Conservation (phyloP, 768 basidiomycete genomes). For the Sarcomyxa edulis region DNA sequence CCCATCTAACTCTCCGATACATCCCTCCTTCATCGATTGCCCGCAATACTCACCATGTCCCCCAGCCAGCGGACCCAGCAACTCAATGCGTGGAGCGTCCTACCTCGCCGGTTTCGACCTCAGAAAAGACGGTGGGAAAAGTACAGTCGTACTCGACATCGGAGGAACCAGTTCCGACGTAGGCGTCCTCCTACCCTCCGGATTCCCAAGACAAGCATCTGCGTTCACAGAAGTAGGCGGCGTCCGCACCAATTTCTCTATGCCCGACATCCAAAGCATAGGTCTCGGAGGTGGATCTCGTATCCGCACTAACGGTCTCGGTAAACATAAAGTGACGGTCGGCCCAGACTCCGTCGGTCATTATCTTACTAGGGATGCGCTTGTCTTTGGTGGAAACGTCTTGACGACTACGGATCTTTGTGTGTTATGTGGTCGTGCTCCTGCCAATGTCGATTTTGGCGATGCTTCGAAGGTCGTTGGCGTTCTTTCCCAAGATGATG, state of each 20-base stretch:
- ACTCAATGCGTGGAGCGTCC: constrained; percentile 66
- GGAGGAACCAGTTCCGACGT: constrained; percentile 67
- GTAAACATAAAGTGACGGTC: constrained; percentile 42
- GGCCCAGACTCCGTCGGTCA: constrained; percentile 68
- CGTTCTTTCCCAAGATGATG: constrained; percentile 10
- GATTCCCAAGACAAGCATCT: constrained; percentile 59
- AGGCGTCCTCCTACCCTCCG: constrained; percentile 52
- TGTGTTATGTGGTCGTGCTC: constrained; percentile 23
- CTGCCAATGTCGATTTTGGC: no score
- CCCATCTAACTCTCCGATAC: no score
- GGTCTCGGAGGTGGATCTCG: constrained; percentile 63
- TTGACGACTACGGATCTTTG: constrained; percentile 61
- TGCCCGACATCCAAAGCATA: constrained; percentile 52
- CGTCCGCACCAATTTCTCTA: constrained; percentile 55
- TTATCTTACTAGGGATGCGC: constrained; percentile 31
- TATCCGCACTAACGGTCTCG: constrained; percentile 28
- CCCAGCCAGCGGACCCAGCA: constrained; percentile 62
- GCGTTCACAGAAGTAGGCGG: constrained; percentile 58
- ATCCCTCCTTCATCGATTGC: no score
- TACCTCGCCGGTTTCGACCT: constrained; percentile 41
- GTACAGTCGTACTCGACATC: constrained; percentile 53
- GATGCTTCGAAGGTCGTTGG: constrained; percentile 10
- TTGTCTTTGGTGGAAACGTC: constrained; percentile 49
- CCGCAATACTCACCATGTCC: no score
- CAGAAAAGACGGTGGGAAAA: constrained; percentile 16